These are phyloP conservation scores for Aspergillus melleus DNA, from an alignment of 2,329 filamentous ascomycete genomes.

Conservation along the genomic window DNA sequence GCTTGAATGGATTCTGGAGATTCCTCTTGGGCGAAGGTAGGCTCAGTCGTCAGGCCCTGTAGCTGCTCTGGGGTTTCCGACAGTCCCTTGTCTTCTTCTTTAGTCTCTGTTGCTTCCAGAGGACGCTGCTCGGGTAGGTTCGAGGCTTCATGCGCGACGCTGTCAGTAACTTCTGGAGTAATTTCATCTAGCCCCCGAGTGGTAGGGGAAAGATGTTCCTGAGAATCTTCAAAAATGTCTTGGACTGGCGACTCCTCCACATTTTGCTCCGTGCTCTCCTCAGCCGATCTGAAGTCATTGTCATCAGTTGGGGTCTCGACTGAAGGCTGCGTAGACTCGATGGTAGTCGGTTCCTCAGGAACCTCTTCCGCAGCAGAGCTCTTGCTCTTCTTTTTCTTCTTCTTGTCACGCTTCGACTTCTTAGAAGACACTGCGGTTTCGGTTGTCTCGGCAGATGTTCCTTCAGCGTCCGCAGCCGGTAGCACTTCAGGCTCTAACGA, in stretches of 20 bases:
- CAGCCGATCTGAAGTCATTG: neutral
- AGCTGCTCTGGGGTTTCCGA: neutral
- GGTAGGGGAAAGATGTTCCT: neutral
- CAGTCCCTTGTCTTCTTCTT: neutral
- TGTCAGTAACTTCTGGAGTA: neutral
- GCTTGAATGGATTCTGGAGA: neutral
- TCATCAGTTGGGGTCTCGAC: neutral
- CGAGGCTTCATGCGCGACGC: neutral
- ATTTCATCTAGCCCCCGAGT: neutral
- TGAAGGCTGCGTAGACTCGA: conserved; percentile 5
- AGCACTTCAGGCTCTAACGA: neutral
- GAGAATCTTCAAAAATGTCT: conserved; percentile 8
- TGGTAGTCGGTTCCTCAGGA: conserved; percentile 2
- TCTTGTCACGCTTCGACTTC: conserved; percentile 30
- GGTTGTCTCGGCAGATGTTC: conserved; percentile 7
- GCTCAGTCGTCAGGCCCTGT: neutral
- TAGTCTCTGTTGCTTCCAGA: neutral
- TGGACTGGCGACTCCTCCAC: neutral
- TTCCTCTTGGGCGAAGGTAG: neutral
- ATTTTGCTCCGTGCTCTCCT: neutral
- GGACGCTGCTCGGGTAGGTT: neutral
- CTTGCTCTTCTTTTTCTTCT: conserved; percentile 24
- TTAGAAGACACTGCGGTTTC: conserved; percentile 14
- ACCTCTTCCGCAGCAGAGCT: conserved; percentile 6
- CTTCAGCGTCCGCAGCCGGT: conserved; percentile 6